Base-by-base conservation (phyloP, 768 basidiomycete genomes). In the Suillus variegatus region DNA sequence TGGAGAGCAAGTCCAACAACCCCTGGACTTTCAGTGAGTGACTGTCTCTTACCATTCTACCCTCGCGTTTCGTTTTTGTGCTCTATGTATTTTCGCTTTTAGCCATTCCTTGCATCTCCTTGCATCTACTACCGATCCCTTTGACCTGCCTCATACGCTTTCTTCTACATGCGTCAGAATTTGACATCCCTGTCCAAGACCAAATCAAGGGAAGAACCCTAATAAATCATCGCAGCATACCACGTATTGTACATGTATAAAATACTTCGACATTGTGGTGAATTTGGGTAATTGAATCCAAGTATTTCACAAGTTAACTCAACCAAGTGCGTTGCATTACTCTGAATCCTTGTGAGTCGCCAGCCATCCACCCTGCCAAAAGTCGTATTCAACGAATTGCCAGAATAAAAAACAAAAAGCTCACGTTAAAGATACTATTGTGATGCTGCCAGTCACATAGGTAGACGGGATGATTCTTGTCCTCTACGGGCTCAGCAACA, bases 401-500 rank as follows among this genome's bases (percentile, higher is more conserved):
- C 44, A 38, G 4, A 46, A 58, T 16, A 25, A 28, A 51, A 18
- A 16, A 40, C 0, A 44, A 60, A 16, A 7, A 4, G 63, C 72
- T 66, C 66, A 74, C 74, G 0, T 65, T 60, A 62, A 74, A 74
- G 38, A 74, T 47, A 20, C 55, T 52, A 14, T 41, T 38, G 36
- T 74, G 73, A 40, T 60, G 64, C 65, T 66, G 65, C 69, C 71
- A 74, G 49, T 74, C 74, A 25, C 67, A 67, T 52, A 73, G 65
- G 60, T 70, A 64, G 3, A 67, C 65, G 3, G 73, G 73, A 38
- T 61, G 61, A 41, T 58, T 62, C 25, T 62, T 25, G 57, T 76
- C 65, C 14, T 60, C 40, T 47, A 25, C 47, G 22, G 68, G 52
- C 32, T 70, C 66, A 14, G 73, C 73, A 44, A 74, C 73, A 5